Evolutionary conservation across 306 rosid genomes (phyloP), one percentile per base, ranked within the genome.

Genomic region (Geum urbanum): DNA sequence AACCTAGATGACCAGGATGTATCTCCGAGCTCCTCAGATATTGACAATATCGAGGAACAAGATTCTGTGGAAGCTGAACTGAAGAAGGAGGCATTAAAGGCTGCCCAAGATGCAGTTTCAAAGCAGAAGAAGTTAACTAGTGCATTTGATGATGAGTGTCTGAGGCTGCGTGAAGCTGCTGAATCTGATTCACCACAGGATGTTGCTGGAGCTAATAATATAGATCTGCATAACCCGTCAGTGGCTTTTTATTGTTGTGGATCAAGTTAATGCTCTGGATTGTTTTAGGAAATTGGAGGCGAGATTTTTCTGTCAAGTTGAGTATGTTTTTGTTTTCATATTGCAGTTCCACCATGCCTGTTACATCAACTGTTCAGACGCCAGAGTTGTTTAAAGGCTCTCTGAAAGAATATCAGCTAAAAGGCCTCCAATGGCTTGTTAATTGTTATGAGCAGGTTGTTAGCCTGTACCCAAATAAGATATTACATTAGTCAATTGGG

Each of bases 371-470:
- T 0, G 97, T 95, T 84, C 89, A 79, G 74, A 83, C 97, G 49
- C 99, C 99, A 19, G 91, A 84, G 73, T 64, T 95, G 78, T 95
- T 95, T 79, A 95, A 81, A 63, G 99, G 99, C 5, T 39, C 60
- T 77, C 97, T 95, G 9, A 95, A 89, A 83, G 99, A 72, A 66
- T 95, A 95, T 81, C 99, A 95, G 83, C 84, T 95, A 13, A 95
- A 88, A 81, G 99, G 99, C 74, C 97, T 95, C 74, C 99, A 91
- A 70, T 95, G 99, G 99, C 90, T 95, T 71, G 99, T 95, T 62
- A 95, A 95, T 78, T 95, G 99, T 75, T 95, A 95, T 48, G 99
- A 95, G 92, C 99, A 95, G 96, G 98, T 92, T 79, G 78, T 63
- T 63, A n/a, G 72, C 44, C 66, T 67, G 51, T 69, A 62, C 63